phyloP scores from a whole-genome alignment of 306 rosid genomes.

The Ziziphus jujuba region DNA sequence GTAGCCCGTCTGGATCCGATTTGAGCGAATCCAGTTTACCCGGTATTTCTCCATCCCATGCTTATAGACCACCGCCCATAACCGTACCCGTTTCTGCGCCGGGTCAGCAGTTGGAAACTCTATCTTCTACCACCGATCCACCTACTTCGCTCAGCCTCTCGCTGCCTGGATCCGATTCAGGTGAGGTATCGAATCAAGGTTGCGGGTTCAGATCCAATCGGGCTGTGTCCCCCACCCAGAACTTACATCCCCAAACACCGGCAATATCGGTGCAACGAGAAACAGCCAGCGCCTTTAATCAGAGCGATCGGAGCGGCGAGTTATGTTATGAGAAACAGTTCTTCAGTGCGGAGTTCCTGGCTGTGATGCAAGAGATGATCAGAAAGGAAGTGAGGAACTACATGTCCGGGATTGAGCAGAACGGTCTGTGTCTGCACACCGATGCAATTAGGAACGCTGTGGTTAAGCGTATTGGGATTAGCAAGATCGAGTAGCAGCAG shows the following conservation, averaged over 20 bases:
- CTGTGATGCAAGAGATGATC: slow-evolving; percentile 79
- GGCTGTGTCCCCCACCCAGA: slow-evolving; percentile 5
- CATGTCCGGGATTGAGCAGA: slow-evolving; percentile 71
- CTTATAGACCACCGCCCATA: slow-evolving; percentile 17
- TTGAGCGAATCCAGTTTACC: slow-evolving; percentile 66
- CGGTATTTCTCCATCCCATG: slow-evolving; percentile 35
- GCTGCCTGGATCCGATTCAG: slow-evolving; percentile 55
- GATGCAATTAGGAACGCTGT: slow-evolving; percentile 61
- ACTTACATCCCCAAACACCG: neutral
- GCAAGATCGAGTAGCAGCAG: slow-evolving; percentile 45
- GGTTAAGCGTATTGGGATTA: slow-evolving; percentile 54
- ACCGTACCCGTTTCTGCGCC: slow-evolving; percentile 19
- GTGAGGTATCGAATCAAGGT: slow-evolving; percentile 13
- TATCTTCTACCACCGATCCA: slow-evolving; percentile 48
- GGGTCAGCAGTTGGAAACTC: slow-evolving; percentile 25
- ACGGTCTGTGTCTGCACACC: slow-evolving; percentile 52
- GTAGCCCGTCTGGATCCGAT: slow-evolving; percentile 72
- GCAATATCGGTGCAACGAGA: neutral
- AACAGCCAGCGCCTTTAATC: neutral
- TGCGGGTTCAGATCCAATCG: slow-evolving; percentile 14
- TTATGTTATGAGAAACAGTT: slow-evolving; percentile 44
- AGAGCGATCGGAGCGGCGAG: neutral
- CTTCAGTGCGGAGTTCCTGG: slow-evolving; percentile 59
- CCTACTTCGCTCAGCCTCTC: slow-evolving; percentile 65
- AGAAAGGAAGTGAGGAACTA: slow-evolving; percentile 70